Evolutionary conservation across 2,329 filamentous ascomycete genomes (phyloP).

Genomic region (Xylaria sp.): DNA sequence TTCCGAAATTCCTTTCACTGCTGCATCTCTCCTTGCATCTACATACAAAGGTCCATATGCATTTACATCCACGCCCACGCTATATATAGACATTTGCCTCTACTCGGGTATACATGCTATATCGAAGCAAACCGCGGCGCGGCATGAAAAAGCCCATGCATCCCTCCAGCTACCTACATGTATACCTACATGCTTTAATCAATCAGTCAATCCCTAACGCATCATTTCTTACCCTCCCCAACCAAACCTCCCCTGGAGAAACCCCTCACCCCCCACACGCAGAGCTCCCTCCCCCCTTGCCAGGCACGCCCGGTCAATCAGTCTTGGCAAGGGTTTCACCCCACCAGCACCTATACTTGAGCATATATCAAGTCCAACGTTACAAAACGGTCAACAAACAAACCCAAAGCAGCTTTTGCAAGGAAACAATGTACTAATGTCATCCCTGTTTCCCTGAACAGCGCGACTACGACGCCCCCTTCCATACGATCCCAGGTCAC

Average conservation of each 20-base stretch:
- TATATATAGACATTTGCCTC: constrained; percentile 27
- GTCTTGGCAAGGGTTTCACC: constrained; percentile 20
- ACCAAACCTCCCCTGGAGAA: constrained; percentile 7
- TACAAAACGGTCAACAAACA: not conserved
- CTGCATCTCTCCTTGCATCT: not conserved
- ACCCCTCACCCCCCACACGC: constrained; percentile 30
- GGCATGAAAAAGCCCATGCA: constrained; percentile 38
- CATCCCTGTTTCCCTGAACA: constrained; percentile 21
- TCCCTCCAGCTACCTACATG: constrained; percentile 7
- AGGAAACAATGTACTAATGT: not conserved
- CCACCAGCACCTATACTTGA: constrained; percentile 2
- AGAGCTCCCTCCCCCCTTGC: constrained; percentile 10
- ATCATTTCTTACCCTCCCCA: constrained; percentile 11
- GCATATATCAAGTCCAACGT: not conserved
- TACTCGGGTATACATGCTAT: constrained; percentile 13
- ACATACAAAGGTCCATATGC: not conserved
- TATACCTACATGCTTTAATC: constrained; percentile 25
- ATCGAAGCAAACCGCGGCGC: constrained; percentile 12
- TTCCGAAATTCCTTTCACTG: not conserved
- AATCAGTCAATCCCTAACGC: constrained; percentile 12
- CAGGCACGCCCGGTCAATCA: constrained; percentile 7
- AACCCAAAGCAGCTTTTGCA: not conserved
- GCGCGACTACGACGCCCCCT: constrained; percentile 51
- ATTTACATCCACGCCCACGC: not conserved
- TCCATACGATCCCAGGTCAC: constrained; percentile 62